Percentiles rank a stretch among this genome's conserved stretches.
phyloP scores from a whole-genome alignment of 257 asterid species.

The Jacaranda mimosifolia region DNA sequence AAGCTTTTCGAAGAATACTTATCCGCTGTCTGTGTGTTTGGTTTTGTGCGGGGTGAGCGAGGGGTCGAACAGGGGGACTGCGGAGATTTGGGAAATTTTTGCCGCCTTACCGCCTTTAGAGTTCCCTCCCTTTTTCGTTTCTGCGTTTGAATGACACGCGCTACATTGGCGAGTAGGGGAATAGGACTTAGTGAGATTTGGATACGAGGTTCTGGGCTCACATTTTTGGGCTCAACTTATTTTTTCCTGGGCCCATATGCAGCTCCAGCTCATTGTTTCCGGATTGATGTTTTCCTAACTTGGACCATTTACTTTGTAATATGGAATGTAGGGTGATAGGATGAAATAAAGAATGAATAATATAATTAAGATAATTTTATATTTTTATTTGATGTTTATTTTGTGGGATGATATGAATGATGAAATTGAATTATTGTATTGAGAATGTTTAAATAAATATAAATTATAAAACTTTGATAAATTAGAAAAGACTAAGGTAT shows the following conservation, averaged over 20 bases:
- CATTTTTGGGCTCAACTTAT: not conserved
- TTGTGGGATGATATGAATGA: no score
- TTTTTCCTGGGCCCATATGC: not conserved
- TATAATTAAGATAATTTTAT: no score
- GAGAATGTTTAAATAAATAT: no score
- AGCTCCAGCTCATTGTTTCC: not conserved
- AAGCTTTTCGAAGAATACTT: not conserved
- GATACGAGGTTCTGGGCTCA: not conserved
- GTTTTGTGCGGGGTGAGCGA: not conserved
- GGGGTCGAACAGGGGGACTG: not conserved
- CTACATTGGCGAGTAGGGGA: not conserved
- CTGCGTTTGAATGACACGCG: slow-evolving; percentile 25
- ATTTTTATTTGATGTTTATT: no score
- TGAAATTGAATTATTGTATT: no score
- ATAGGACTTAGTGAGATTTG: no score
- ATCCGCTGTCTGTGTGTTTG: not conserved
- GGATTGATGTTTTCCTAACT: no score
- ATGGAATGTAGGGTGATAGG: no score
- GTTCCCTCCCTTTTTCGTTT: slow-evolving; percentile 52
- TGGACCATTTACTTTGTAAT: no score
- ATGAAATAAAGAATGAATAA: no score
- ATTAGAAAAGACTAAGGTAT: no score
- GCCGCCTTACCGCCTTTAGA: slow-evolving; percentile 44
- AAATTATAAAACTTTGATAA: no score
- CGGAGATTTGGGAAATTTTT: slow-evolving; percentile 16